phyloP scores from a whole-genome alignment of 768 basidiomycete species.

The Phlebiopsis gigantea region DNA sequence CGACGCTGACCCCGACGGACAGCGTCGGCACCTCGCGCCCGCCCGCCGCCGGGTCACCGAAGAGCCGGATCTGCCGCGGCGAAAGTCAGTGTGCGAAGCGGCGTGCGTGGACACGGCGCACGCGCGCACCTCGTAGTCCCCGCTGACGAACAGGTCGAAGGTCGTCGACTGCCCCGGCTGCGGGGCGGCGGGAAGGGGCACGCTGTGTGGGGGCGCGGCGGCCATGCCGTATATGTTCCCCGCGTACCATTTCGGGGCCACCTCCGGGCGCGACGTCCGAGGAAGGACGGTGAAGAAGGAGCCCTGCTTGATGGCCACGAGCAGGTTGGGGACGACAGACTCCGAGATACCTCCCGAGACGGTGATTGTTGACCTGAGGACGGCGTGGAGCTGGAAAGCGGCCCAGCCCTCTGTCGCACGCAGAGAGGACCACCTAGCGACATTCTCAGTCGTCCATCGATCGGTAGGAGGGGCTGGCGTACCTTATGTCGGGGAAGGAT shows the following conservation, averaged over 20 bases:
- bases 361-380: constrained; percentile 61
- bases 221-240: constrained; percentile 82
- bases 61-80: constrained; percentile 62
- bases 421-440: constrained; percentile 62
- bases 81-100: background rate
- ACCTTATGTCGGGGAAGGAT: constrained; percentile 63
- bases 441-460: background rate
- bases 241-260: constrained; percentile 59
- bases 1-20: constrained; percentile 45
- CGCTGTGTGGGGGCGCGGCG: constrained; percentile 40
- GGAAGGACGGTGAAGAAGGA: constrained; percentile 74
- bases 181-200: constrained; percentile 45
- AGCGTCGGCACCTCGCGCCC: constrained; percentile 44
- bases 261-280: constrained; percentile 14
- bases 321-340: constrained; percentile 38
- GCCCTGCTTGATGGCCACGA: constrained; percentile 60
- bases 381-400: constrained; percentile 71
- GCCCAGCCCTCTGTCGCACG: constrained; percentile 85
- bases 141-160: constrained; percentile 72
- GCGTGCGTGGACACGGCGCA: background rate
- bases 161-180: constrained; percentile 36
- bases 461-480: constrained; percentile 5
- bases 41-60: constrained; percentile 60
- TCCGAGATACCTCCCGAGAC: constrained; percentile 24
- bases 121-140: constrained; percentile 65